Evolutionary conservation across 352 stramenopile genomes (phyloP), one percentile per base, ranked within the genome.

Genomic region (Phytophthora ramorum): DNA sequence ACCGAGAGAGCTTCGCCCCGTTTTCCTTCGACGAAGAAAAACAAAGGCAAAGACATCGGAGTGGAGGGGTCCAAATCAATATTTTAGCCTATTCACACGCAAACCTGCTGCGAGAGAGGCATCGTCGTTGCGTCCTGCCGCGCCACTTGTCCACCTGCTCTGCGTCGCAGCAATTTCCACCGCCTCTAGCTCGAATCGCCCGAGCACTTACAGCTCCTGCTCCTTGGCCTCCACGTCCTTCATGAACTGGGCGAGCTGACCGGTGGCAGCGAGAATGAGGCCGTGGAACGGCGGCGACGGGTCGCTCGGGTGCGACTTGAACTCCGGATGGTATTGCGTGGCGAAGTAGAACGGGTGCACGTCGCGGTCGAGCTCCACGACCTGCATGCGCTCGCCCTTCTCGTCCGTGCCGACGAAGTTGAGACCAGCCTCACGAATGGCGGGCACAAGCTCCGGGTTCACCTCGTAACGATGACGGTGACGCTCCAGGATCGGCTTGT

Each of bases 391-490:
- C 58, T 98, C 90, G 28, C 90, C 91, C 64, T 97, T 98, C 46
- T 98, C 96, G 79, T 99, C 98, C 50, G 92, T 98, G 60, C 98
- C 98, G 12, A 98, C 95, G 68, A 99, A 99, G 59, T 97, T 93
- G 40, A 99, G 87, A 10, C 98, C 98, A 32, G 80, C 87, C 20
- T 88, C 75, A 73, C 97, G 84, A 32, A 99, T 91, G 17, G 82
- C 77, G 14, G 89, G 66, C 17, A 99, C 96, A 56, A 93, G 89
- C 35, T 98, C 92, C 12, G 97, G 98, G 87, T 99, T 99, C 48
- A 99, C 97, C 77, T 99, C 98, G 81, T 99, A 99, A n/a, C 98
- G 91, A 87, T 99, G 98, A 68, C 98, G 93, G 76, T 99, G 97
- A 60, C 98, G 92, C 83, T 99, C 98, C 61, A 97, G 86, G 67